Conservation (phyloP, 352 stramenopile genomes). For the Globisporangium emineosum region DNA sequence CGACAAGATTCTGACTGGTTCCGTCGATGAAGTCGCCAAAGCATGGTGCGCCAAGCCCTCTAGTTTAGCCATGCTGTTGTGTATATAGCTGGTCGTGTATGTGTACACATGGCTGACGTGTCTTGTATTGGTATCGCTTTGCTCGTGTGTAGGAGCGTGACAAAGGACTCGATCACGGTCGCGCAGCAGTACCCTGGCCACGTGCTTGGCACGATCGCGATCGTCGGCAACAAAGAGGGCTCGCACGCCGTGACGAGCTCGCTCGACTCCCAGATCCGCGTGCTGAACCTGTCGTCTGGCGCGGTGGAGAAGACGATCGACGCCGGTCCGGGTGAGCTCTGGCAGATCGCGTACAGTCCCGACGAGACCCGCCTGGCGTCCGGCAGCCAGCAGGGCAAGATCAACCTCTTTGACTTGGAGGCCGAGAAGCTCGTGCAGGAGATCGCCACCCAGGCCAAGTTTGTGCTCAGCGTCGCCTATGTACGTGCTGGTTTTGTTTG, state of each 20-base stretch:
- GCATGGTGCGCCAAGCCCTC: constrained; percentile 42
- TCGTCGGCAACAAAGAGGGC: constrained; percentile 77
- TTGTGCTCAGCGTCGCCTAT: constrained; percentile 74
- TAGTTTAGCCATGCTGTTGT: not conserved
- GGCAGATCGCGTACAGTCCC: constrained; percentile 82
- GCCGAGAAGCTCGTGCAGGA: constrained; percentile 75
- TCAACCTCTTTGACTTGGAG: constrained; percentile 86
- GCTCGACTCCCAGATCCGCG: constrained; percentile 78
- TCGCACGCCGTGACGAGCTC: constrained; percentile 78
- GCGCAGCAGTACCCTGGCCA: constrained; percentile 83
- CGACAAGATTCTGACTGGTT: constrained; percentile 87
- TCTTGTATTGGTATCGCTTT: not conserved
- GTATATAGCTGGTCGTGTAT: not conserved
- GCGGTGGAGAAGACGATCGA: constrained; percentile 84
- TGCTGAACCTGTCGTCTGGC: constrained; percentile 72
- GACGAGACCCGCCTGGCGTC: constrained; percentile 81
- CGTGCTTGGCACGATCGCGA: constrained; percentile 83
- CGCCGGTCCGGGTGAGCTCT: constrained; percentile 82
- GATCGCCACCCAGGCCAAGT: constrained; percentile 70
- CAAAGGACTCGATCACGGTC: constrained; percentile 62
- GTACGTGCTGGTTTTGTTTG: constrained; percentile 32
- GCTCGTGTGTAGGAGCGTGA: constrained; percentile 47
- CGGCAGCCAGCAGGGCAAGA: constrained; percentile 82
- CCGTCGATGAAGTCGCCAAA: constrained; percentile 86
- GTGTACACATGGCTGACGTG: not conserved